These are phyloP conservation scores for Colletotrichum sp. DNA, from an alignment of 2,329 filamentous ascomycete species.

Conservation along the genomic window DNA sequence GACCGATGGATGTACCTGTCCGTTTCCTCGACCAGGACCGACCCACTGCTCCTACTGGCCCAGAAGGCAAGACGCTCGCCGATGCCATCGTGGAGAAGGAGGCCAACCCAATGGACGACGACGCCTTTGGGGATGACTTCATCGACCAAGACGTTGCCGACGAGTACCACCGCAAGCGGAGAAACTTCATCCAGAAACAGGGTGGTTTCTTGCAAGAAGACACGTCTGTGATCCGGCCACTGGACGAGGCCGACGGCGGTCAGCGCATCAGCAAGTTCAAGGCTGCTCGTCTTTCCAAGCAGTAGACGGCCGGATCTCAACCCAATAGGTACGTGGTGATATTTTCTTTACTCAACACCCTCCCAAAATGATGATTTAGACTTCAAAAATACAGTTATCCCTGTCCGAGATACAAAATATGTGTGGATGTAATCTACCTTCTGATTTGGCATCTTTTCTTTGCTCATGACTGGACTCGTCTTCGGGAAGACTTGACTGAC, in stretches of 20 bases:
- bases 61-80: slow-evolving; percentile 62
- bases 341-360: not conserved
- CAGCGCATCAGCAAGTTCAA: slow-evolving; percentile 76
- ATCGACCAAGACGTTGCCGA: slow-evolving; percentile 79
- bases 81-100: slow-evolving; percentile 63
- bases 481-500: not conserved
- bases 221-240: slow-evolving; percentile 68
- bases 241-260: slow-evolving; percentile 71
- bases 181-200: slow-evolving; percentile 80
- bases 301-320: slow-evolving; percentile 39
- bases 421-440: slow-evolving; percentile 19
- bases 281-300: slow-evolving; percentile 67
- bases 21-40: slow-evolving; percentile 42
- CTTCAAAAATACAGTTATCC: slow-evolving; percentile 16
- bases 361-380: slow-evolving; percentile 15
- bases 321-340: slow-evolving; percentile 21
- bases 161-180: slow-evolving; percentile 84
- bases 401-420: slow-evolving; percentile 7
- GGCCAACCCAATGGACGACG: slow-evolving; percentile 31
- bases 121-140: slow-evolving; percentile 60
- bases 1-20: slow-evolving; percentile 48
- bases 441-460: not conserved
- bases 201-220: slow-evolving; percentile 82
- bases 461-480: not conserved
- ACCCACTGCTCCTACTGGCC: slow-evolving; percentile 50